Base-by-base conservation (phyloP, 2,329 filamentous ascomycete genomes). In the Pseudocercospora macadamiae region DNA sequence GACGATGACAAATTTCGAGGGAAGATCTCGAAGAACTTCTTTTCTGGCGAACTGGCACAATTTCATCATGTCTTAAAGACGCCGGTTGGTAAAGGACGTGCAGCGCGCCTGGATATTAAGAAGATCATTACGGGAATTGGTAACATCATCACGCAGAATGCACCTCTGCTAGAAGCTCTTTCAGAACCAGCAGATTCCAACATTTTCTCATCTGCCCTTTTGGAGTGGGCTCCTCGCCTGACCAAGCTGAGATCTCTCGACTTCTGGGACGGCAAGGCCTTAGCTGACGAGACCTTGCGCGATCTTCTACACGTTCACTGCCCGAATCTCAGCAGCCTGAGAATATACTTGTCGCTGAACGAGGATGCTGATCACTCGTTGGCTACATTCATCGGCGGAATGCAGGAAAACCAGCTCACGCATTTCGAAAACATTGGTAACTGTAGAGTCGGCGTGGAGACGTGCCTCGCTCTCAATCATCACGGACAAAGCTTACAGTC, bases 1-100 rank as follows among this genome's bases (percentile, higher is more conserved):
- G 83, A 87, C 55, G 83, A 87, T 57, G 77, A 82, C 48, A 80
- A 81, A 53, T 87, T 88, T 53, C 81, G 79, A 32, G 80, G 83
- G 59, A 81, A 80, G 37, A 80, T 89, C 26, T 82, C 80, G 7
- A 80, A 80, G 70, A 85, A 80, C 14, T 85, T 85, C 71, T 85
- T 84, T 64, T 74, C 77, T 0, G 78, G 76, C 2, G 75, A 78
- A 5, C 70, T 85, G 28, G 70, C 74, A 18, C 70, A 71, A 16
- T 81, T 81, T 51, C 73, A 79, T 54, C 73, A 74, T 21, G 67
- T 68, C 3, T 60, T 62, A 30, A 55, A 71, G n/a, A 64, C 67
- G 4, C 64, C 69, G 6, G 42, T 55, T 12, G 61, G 61, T 19
- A 71, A 69, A 55, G 55, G 53, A 4, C 60, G 64, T 42, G 68